Evolutionary conservation across 208 protist genomes (phyloP).

Genomic region (Herpetomonas samuelpessoai): DNA sequence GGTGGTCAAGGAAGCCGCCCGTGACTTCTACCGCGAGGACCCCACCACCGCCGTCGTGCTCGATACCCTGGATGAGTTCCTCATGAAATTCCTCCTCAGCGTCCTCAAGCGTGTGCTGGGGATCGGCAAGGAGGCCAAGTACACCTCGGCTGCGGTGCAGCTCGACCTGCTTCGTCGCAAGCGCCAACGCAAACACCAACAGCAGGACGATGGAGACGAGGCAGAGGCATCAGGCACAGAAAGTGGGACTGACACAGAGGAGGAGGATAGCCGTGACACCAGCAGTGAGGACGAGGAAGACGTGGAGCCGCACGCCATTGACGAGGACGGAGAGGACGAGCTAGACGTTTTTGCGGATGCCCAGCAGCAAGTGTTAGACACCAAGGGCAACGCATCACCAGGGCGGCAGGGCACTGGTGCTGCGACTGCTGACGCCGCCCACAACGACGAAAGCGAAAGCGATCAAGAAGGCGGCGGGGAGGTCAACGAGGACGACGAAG

Average conservation of each 20-base stretch:
- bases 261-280: background rate
- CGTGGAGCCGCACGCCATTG: conserved; percentile 25
- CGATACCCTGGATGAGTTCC: conserved; percentile 90
- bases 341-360: conserved; percentile 67
- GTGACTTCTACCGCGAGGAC: conserved; percentile 88
- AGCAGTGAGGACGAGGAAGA: conserved; percentile 18
- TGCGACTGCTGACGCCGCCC: background rate
- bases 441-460: conserved; percentile 6
- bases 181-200: conserved; percentile 5
- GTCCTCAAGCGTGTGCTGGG: conserved; percentile 85
- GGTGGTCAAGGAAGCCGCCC: conserved; percentile 69
- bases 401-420: too few species aligned
- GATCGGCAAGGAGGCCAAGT: conserved; percentile 77
- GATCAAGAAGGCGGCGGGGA: conserved; percentile 12
- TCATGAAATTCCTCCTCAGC: conserved; percentile 80
- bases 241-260: conserved; percentile 11
- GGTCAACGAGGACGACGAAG: background rate
- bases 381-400: conserved; percentile 8
- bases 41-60: conserved; percentile 78
- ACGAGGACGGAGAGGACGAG: conserved; percentile 54
- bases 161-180: conserved; percentile 76
- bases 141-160: conserved; percentile 55
- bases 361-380: conserved; percentile 23
- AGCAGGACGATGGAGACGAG: background rate
- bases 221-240: background rate